These are phyloP conservation scores for Alternaria sp. DNA, from an alignment of 2,329 filamentous ascomycete species.

Conservation along the genomic window DNA sequence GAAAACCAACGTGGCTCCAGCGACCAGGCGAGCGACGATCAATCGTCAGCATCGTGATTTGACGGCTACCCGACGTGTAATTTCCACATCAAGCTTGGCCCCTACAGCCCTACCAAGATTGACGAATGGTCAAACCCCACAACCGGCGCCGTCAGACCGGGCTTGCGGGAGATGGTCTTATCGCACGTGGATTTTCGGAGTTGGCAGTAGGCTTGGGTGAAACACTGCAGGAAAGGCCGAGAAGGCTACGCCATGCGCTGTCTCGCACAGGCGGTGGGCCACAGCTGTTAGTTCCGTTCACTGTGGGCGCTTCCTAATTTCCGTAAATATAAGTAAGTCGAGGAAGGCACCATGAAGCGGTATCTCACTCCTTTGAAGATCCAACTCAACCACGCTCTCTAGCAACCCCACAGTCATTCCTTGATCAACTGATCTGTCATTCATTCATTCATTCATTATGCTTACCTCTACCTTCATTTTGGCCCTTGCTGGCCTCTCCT, in stretches of 20 bases:
- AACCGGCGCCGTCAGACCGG: slow-evolving; percentile 19
- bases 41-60: slow-evolving; percentile 13
- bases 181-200: slow-evolving; percentile 22
- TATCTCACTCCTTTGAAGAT: slow-evolving; percentile 1
- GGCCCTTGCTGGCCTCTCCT: slow-evolving; percentile 38
- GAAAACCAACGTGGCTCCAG: slow-evolving; percentile 26
- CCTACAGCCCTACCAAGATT: slow-evolving; percentile 10
- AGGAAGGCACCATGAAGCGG: neutral
- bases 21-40: slow-evolving; percentile 11
- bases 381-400: slow-evolving; percentile 12
- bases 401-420: slow-evolving; percentile 23
- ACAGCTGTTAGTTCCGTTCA: slow-evolving; percentile 2
- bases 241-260: slow-evolving; percentile 18
- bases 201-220: slow-evolving; percentile 22
- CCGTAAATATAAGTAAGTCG: slow-evolving; percentile 18
- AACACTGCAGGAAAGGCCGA: slow-evolving; percentile 15
- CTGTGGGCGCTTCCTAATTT: slow-evolving; percentile 16
- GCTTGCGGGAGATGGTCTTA: slow-evolving; percentile 19
- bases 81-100: slow-evolving; percentile 27
- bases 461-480: slow-evolving; percentile 33
- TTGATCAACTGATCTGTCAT: slow-evolving; percentile 10
- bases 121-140: slow-evolving; percentile 17
- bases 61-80: slow-evolving; percentile 14
- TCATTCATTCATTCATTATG: slow-evolving; percentile 21
- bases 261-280: slow-evolving; percentile 13